phyloP scores from a whole-genome alignment of 345 rosid genomes.

The Excoecaria agallocha region DNA sequence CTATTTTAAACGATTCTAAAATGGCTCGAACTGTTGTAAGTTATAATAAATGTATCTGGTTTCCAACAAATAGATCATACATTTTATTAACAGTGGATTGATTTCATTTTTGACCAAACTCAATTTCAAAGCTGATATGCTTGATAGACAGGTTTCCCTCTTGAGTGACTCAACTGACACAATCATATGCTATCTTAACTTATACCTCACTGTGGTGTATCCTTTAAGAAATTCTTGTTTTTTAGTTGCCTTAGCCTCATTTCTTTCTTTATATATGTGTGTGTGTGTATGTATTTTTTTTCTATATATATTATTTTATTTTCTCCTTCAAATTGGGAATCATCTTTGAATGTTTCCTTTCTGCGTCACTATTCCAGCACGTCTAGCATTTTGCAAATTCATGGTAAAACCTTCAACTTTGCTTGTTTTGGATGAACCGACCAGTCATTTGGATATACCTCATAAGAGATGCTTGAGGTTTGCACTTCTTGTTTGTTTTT shows the following conservation, averaged over 20 bases:
- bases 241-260: background rate
- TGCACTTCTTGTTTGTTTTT: background rate
- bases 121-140: conserved; percentile 97
- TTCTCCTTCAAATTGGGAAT: background rate
- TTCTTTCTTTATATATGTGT: no score
- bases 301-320: background rate
- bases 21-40: no score
- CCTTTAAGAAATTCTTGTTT: background rate
- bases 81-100: no score
- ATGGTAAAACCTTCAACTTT: conserved; percentile 92
- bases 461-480: conserved; percentile 99
- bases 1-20: no score
- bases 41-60: no score
- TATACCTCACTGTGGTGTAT: background rate
- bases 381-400: conserved; percentile 93
- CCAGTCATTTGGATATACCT: conserved; percentile 96
- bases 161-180: conserved; percentile 50
- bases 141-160: conserved; percentile 80
- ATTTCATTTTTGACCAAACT: no score
- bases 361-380: conserved; percentile 52
- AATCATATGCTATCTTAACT: background rate
- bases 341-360: conserved; percentile 4
- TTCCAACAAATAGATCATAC: no score
- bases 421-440: conserved; percentile 87
- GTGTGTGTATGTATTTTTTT: no score